Evolutionary conservation across 192 early-diverging fungal species (phyloP), one percentile per base, ranked within the genome.

Genomic region (Podila horticola): DNA sequence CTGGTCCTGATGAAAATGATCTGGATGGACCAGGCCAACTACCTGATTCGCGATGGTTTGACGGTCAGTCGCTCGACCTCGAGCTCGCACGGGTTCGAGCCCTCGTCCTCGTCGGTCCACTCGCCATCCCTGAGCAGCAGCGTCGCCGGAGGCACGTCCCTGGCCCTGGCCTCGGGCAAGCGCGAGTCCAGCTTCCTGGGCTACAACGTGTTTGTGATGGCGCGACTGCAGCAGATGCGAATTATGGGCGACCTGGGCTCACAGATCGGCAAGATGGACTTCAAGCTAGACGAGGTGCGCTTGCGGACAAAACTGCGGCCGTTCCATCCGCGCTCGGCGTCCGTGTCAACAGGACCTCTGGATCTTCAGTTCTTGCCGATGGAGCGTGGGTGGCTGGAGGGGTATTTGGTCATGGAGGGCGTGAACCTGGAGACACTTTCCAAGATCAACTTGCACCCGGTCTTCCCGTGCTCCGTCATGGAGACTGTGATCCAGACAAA

Each of bases 1-100:
- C 77, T 93, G 24, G 85, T 95, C 62, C 69, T 91, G 10, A 87
- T 95, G 64, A 85, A 91, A 26, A 83, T 87, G 10, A 82, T 92
- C 10, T 95, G 94, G 94, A 82, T 94, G 67, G 84, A 84, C 30
- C 87, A 86, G 41, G 77, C 83, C 52, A 85, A 82, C 67, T 69
- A 87, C 55, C 33, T 81, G 58, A 66, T 84, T 60, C 71, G 79
- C 61, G 71, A 75, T 57, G 62, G 81, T 28, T 29, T 71, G 10
- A 67, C 73, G 0, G 75, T 71, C 10, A 77, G 74, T 34, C 64
- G 72, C 5, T 79, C 79, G 12, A 65, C 81, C 1, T 81, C 76
- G 1, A 52, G 59, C 28, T 38, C 62, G 3, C 81, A 83, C 12
- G 71, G 69, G 4, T 50, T 68, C 30, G 76, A 85, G 64, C 26